Evolutionary conservation across 1,139 yeast genomes (phyloP).

Genomic region (Yamadazyma friedrichii): DNA sequence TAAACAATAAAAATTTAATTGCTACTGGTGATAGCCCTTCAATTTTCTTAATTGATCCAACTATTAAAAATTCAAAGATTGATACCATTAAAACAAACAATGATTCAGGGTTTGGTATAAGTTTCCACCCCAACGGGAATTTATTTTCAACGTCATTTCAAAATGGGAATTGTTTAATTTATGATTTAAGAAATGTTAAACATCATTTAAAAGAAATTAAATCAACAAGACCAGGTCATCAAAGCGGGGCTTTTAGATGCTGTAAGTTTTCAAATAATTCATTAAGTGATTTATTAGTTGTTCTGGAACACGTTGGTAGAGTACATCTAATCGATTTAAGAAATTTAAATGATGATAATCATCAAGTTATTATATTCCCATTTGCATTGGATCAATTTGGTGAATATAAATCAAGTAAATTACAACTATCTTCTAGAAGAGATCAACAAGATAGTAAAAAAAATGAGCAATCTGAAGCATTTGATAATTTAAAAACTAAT

Average conservation of each 20-base stretch:
- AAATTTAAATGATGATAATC: constrained; percentile 54
- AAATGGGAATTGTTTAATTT: constrained; percentile 75
- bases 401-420: constrained; percentile 20
- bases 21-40: constrained; percentile 44
- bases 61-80: constrained; percentile 17
- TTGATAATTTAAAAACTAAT: not conserved
- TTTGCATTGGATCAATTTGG: constrained; percentile 44
- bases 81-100: constrained; percentile 51
- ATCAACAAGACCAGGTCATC: constrained; percentile 63
- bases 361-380: constrained; percentile 67
- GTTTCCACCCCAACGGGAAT: constrained; percentile 71
- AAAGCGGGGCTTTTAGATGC: constrained; percentile 60
- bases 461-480: constrained; percentile 2
- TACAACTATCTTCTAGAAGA: not conserved
- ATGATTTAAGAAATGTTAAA: constrained; percentile 65
- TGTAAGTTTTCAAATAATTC: constrained; percentile 68
- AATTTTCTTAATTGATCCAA: constrained; percentile 39
- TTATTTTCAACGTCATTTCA: constrained; percentile 82
- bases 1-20: constrained; percentile 28
- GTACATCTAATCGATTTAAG: constrained; percentile 82
- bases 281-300: constrained; percentile 69
- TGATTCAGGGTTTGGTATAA: constrained; percentile 81
- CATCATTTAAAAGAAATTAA: constrained; percentile 52
- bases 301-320: constrained; percentile 83
- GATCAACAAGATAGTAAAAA: constrained; percentile 4